Percentiles rank a stretch among this genome's conserved stretches.
Conservation (phyloP, 1,139 yeast species). For the Yamadazyma blattariae region DNA sequence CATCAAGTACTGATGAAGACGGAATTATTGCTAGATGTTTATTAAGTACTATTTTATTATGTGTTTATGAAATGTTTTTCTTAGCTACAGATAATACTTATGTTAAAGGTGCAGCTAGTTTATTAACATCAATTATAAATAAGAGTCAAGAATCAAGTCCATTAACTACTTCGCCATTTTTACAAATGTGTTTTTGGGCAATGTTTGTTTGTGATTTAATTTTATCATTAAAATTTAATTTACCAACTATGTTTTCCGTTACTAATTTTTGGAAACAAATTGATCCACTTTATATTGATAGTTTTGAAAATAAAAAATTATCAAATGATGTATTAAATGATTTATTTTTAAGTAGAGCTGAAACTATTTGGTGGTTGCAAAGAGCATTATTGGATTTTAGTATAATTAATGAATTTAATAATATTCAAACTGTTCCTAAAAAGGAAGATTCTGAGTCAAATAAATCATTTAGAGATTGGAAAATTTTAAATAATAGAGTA, state of each 20-base stretch:
- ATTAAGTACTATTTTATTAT: conserved; percentile 34
- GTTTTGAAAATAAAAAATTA: conserved; percentile 9
- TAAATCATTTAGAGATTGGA: conserved; percentile 26
- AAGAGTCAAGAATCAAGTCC: conserved; percentile 16
- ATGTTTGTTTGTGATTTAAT: conserved; percentile 34
- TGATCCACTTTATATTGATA: conserved; percentile 29
- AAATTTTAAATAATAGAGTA: conserved; percentile 20
- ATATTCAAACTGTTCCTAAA: conserved; percentile 25
- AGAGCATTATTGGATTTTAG: conserved; percentile 28
- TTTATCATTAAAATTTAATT: conserved; percentile 29
- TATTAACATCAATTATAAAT: conserved; percentile 26
- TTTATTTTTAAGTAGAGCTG: conserved; percentile 16
- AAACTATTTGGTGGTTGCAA: conserved; percentile 38
- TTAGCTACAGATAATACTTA: conserved; percentile 36
- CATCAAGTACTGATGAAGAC: conserved; percentile 21
- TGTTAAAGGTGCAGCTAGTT: conserved; percentile 34
- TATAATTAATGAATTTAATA: conserved; percentile 28
- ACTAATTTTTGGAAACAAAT: conserved; percentile 29
- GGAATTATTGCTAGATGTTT: conserved; percentile 35
- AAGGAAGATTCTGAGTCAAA: conserved; percentile 22
- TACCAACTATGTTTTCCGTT: conserved; percentile 30
- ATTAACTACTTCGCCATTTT: conserved; percentile 27
- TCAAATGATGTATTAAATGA: conserved; percentile 1
- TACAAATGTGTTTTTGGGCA: conserved; percentile 36
- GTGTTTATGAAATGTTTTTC: conserved; percentile 38